Conservation (phyloP, 1,284 basidiomycete species). For the Ceratobasidium sp. region DNA sequence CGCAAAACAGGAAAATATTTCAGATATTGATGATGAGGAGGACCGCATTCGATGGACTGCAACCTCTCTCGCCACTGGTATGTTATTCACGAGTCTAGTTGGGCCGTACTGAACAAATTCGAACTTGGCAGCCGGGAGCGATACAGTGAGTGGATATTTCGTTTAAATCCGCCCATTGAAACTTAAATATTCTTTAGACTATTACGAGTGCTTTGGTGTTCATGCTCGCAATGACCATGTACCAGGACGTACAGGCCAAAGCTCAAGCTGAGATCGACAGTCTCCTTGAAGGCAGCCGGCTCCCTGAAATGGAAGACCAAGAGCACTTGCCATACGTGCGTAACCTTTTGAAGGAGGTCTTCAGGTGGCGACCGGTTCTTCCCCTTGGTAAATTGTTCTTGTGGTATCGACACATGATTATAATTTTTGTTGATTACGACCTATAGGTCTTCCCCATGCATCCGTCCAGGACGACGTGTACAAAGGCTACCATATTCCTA, state of each 20-base stretch:
- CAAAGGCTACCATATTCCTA: slow-evolving; percentile 58
- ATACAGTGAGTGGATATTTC: neutral
- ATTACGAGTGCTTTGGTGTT: slow-evolving; percentile 49
- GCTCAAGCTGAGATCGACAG: slow-evolving; percentile 53
- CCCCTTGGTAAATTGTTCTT: slow-evolving; percentile 51
- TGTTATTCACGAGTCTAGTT: neutral
- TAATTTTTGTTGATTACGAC: too few relatives aligned
- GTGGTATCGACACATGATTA: too few relatives aligned
- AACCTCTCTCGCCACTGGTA: neutral
- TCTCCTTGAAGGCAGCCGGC: slow-evolving; percentile 51
- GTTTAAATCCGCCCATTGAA: too few relatives aligned
- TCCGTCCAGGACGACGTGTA: slow-evolving; percentile 57
- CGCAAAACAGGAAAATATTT: too few relatives aligned
- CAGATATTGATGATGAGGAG: neutral
- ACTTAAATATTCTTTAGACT: slow-evolving; percentile 45
- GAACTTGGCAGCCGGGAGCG: neutral
- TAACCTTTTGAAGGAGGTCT: slow-evolving; percentile 48
- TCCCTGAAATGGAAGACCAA: slow-evolving; percentile 53
- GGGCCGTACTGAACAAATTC: neutral
- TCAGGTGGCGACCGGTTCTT: slow-evolving; percentile 44
- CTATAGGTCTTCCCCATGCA: slow-evolving; percentile 57
- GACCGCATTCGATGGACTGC: slow-evolving; percentile 14
- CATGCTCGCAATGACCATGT: slow-evolving; percentile 50
- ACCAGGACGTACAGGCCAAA: slow-evolving; percentile 52
- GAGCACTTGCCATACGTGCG: slow-evolving; percentile 52